Evolutionary conservation across 495 filamentous ascomycete species (phyloP), one percentile per base, ranked within the genome.

Genomic region (Amorphotheca resinae): DNA sequence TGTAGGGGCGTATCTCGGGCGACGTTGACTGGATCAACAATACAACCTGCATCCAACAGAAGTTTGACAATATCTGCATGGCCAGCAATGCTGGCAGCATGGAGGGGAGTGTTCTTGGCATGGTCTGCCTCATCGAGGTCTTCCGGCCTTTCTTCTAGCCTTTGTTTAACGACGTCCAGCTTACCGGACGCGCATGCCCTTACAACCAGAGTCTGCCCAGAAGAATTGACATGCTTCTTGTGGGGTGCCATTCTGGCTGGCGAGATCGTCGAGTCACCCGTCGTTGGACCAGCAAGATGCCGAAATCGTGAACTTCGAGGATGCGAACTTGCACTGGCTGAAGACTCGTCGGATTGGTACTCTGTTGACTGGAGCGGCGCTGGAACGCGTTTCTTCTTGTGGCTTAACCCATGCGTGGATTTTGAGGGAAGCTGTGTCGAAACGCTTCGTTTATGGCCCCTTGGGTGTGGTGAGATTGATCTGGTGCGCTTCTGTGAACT

Each of bases 1-100:
- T 96, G 82, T 23, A 98, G 69, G 15, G 91, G 93, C 0, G 91
- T 95, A 49, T 98, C 91, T 56, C 81, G 82, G 52, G 94, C 84
- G 37, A 87, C 82, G 54, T 84, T 86, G 38, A 73, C 66, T 38
- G 72, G 73, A 49, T 95, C 80, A 11, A 86, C 74, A 41, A 85
- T 79, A 60, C 87, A 93, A 20, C 85, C 84, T 39, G 81, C 76
- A 5, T 80, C 70, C 42, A 96, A 69, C 9, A 98, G 69, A 34
- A 85, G 71, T 56, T 84, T 74, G 15, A 91, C 91, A 42, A 95
- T 83, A 28, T 86, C 76, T 4, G 73, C 74, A 55, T 77, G 78
- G 6, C 91, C 91, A 49, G 87, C 76, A 12, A 98, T 67, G 37
- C 87, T 76, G 3, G 89, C 86, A 50, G 91, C 86, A 54, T 98